These are phyloP conservation scores for Nicotiana otophora DNA, from an alignment of 257 asterid genomes.

Conservation along the genomic window DNA sequence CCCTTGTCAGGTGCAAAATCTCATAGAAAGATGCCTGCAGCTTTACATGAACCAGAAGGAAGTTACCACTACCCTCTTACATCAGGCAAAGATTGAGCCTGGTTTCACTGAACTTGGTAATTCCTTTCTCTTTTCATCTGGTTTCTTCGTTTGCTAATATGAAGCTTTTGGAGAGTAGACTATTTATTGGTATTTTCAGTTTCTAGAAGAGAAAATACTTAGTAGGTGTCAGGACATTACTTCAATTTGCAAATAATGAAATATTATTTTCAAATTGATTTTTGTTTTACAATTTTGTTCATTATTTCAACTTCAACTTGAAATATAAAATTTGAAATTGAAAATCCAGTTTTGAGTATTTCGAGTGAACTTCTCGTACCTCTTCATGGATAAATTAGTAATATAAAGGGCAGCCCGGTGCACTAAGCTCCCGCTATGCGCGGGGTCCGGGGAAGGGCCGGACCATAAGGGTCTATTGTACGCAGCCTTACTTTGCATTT, in stretches of 20 bases:
- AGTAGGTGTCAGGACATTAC: too few species aligned
- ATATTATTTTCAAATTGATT: too few species aligned
- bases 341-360: too few species aligned
- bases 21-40: constrained; percentile 95
- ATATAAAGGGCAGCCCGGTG: too few species aligned
- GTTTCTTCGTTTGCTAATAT: background rate
- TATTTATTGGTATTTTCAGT: background rate
- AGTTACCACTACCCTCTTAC: constrained; percentile 66
- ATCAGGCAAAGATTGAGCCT: constrained; percentile 90
- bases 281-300: too few species aligned
- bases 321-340: too few species aligned
- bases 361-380: background rate
- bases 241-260: too few species aligned
- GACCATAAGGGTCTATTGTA: too few species aligned
- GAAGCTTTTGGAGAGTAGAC: background rate
- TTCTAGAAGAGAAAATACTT: background rate
- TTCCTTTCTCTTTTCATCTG: background rate
- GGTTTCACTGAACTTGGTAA: constrained; percentile 92
- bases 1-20: constrained; percentile 70
- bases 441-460: too few species aligned
- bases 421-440: too few species aligned
- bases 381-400: background rate
- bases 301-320: too few species aligned
- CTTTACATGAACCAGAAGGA: constrained; percentile 91
- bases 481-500: too few species aligned